A percentile compares a stretch with the other conserved stretches of the same genome.
Evolutionary conservation across 805 yeast species (phyloP).

Genomic region (Monosporozyma servazzii): DNA sequence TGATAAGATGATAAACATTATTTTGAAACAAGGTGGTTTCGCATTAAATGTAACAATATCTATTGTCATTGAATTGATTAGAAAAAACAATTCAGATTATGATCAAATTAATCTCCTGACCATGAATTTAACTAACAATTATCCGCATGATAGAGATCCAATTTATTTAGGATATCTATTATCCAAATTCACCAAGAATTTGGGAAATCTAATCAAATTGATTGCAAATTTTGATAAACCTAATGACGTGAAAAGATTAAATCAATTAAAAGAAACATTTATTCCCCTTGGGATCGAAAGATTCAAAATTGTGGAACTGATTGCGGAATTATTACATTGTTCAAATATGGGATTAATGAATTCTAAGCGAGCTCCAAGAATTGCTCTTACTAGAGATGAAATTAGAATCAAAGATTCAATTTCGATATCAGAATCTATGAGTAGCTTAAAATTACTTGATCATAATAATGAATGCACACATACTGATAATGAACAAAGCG

Average conservation of each 20-base stretch:
- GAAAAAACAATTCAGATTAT: conserved; percentile 92
- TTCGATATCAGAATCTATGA: not conserved
- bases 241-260: conserved; percentile 30
- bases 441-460: conserved; percentile 1
- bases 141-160: conserved; percentile 85
- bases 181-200: conserved; percentile 54
- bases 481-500: not conserved
- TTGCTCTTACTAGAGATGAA: conserved; percentile 59
- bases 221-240: conserved; percentile 18
- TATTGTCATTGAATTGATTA: conserved; percentile 80
- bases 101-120: conserved; percentile 74
- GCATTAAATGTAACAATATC: conserved; percentile 89
- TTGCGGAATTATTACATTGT: conserved; percentile 90
- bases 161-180: conserved; percentile 83
- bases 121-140: conserved; percentile 69
- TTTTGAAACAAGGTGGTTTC: conserved; percentile 58
- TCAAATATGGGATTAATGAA: conserved; percentile 89
- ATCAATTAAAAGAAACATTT: conserved; percentile 51
- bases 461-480: not conserved
- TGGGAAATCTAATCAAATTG: conserved; percentile 25
- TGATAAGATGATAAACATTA: conserved; percentile 53
- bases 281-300: conserved; percentile 84
- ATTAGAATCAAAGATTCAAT: conserved; percentile 35
- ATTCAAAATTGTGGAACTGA: conserved; percentile 79
- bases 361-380: conserved; percentile 59